phyloP scores from a whole-genome alignment of 805 yeast species.

The Jamesozyma spencerorum region DNA sequence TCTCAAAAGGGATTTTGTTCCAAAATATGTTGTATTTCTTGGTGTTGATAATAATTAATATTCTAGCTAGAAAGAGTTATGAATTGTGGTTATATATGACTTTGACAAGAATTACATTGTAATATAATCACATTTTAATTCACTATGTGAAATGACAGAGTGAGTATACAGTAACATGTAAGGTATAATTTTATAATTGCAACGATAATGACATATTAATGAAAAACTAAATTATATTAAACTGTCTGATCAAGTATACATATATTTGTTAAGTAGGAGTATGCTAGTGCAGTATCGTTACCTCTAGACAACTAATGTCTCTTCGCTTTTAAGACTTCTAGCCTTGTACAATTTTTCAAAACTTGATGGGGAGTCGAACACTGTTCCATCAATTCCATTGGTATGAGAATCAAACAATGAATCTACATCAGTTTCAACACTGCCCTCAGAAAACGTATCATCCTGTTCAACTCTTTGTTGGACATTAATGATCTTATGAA shows the following conservation, averaged over 20 bases:
- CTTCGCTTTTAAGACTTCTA: no score
- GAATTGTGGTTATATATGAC: no score
- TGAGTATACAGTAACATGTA: background rate
- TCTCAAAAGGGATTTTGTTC: background rate
- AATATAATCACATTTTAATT: no score
- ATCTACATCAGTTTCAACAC: background rate
- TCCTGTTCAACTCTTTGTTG: background rate
- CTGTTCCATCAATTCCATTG: background rate
- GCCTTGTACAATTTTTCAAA: no score
- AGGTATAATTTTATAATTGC: background rate
- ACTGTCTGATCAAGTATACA: no score
- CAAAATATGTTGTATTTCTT: background rate
- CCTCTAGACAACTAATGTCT: background rate
- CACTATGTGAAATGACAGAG: no score
- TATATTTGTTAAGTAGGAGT: no score
- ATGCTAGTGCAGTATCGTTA: no score
- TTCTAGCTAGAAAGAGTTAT: no score
- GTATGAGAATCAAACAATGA: conserved; percentile 1
- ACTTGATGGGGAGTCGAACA: no score
- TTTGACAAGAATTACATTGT: no score
- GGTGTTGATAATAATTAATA: background rate
- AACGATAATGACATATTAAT: background rate
- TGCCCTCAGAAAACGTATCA: background rate
- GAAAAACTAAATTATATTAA: no score
- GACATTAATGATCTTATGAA: conserved; percentile 19